These are phyloP conservation scores for Pseudogymnoascus sp. DNA, from an alignment of 2,329 filamentous ascomycete species.

Conservation along the genomic window DNA sequence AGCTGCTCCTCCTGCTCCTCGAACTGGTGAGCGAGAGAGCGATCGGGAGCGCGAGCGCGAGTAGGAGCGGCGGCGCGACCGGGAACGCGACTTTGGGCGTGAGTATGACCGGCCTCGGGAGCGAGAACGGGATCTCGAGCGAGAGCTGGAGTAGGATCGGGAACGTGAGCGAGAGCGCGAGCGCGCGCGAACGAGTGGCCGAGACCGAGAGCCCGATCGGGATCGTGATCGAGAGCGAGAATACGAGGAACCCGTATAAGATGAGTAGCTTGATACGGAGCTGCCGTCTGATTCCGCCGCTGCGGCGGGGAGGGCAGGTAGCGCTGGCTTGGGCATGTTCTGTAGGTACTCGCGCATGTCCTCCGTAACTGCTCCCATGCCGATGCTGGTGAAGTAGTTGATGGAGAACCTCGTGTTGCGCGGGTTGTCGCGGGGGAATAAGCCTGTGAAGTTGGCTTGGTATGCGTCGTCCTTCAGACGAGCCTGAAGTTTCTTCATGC, in stretches of 20 bases:
- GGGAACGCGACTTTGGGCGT: slow-evolving; percentile 27
- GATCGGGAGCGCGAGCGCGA: slow-evolving; percentile 12
- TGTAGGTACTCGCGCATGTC: slow-evolving; percentile 88
- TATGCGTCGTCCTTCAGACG: slow-evolving; percentile 73
- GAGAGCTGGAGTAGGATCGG: slow-evolving; percentile 16
- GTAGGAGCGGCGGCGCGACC: slow-evolving; percentile 19
- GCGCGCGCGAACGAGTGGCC: slow-evolving; percentile 16
- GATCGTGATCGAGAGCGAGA: slow-evolving; percentile 35
- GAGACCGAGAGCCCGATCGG: slow-evolving; percentile 17
- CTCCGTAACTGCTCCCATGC: slow-evolving; percentile 90
- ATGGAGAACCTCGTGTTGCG: slow-evolving; percentile 93
- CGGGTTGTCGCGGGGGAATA: slow-evolving; percentile 85
- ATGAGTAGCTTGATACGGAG: slow-evolving; percentile 70
- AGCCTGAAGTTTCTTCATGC: slow-evolving; percentile 70
- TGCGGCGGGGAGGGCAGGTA: slow-evolving; percentile 57
- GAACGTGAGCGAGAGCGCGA: slow-evolving; percentile 18
- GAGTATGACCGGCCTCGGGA: background rate
- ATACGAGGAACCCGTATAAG: slow-evolving; percentile 58
- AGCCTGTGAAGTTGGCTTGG: slow-evolving; percentile 68
- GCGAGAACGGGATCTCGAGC: slow-evolving; percentile 19
- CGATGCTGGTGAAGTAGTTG: slow-evolving; percentile 98
- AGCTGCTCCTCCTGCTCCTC: slow-evolving; percentile 17
- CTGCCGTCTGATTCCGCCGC: slow-evolving; percentile 53
- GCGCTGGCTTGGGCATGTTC: slow-evolving; percentile 78
- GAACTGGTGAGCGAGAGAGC: slow-evolving; percentile 19